These are phyloP conservation scores for Acanthamoeba sp. DNA, from an alignment of 208 protist genomes.

Conservation along the genomic window DNA sequence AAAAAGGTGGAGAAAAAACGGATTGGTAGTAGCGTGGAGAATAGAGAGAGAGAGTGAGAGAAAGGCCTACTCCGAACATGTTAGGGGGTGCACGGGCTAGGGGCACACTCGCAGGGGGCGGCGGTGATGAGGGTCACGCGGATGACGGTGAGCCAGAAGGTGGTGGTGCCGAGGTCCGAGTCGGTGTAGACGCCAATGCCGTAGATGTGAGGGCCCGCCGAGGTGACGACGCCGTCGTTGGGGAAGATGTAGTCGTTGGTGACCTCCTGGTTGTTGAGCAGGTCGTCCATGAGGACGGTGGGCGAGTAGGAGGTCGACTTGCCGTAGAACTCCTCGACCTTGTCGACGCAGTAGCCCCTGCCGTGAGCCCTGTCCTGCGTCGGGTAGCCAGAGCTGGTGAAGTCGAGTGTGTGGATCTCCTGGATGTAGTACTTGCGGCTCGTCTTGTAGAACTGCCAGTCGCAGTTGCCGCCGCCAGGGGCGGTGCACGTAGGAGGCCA, in stretches of 20 bases:
- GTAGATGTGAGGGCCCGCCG: neutral
- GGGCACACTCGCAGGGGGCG: conserved; percentile 25
- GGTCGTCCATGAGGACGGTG: neutral
- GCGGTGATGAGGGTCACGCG: neutral
- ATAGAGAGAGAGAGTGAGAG: neutral
- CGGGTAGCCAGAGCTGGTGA: conserved; percentile 19
- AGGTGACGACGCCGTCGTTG: neutral
- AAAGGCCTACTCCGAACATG: neutral
- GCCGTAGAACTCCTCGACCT: conserved; percentile 65
- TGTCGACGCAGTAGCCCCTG: conserved; percentile 52
- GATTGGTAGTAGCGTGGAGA: neutral
- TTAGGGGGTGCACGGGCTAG: neutral
- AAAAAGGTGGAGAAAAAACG: no score
- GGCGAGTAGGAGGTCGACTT: neutral
- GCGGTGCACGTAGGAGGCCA: neutral
- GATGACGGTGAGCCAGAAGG: conserved; percentile 65
- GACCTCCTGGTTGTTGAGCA: neutral
- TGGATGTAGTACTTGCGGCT: conserved; percentile 65
- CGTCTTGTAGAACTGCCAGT: conserved; percentile 57
- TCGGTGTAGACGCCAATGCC: conserved; percentile 44
- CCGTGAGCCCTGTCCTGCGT: conserved; percentile 13
- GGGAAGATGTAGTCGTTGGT: neutral
- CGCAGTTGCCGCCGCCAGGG: neutral
- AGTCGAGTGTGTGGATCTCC: conserved; percentile 51
- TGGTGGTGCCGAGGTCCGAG: neutral